A percentile compares a stretch with the other conserved stretches of the same genome.
Conservation (phyloP, 1,139 yeast species). For the Candida dubliniensis region DNA sequence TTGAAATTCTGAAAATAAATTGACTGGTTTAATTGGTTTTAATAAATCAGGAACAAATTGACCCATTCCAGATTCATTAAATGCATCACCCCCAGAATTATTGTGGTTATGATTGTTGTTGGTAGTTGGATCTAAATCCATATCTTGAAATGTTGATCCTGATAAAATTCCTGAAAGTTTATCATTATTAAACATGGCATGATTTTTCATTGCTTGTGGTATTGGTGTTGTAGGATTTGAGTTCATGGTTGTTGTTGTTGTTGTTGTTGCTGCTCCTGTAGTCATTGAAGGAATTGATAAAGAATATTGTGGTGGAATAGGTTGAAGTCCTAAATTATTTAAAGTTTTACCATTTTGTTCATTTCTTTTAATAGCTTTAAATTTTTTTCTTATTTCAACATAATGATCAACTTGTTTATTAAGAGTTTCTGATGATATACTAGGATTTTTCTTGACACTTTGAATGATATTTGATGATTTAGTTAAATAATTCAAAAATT, state of each 20-base stretch:
- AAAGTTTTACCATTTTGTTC: conserved; percentile 8
- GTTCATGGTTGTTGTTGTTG: background rate
- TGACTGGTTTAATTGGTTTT: conserved; percentile 22
- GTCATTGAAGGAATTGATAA: too few species aligned
- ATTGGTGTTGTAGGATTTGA: too few species aligned
- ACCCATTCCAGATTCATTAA: background rate
- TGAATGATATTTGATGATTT: conserved; percentile 42
- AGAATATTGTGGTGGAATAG: conserved; percentile 2
- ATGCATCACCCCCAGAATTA: background rate
- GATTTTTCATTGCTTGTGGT: background rate
- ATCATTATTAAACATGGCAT: conserved; percentile 1
- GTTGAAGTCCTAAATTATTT: conserved; percentile 2
- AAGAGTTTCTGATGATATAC: conserved; percentile 18
- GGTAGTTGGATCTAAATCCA: conserved; percentile 1
- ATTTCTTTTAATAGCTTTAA: conserved; percentile 21
- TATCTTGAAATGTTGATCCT: conserved; percentile 5
- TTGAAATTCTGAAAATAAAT: conserved; percentile 18
- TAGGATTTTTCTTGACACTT: conserved; percentile 37
- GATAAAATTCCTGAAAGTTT: conserved; percentile 5
- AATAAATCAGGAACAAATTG: conserved; percentile 23
- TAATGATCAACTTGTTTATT: conserved; percentile 40
- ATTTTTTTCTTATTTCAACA: conserved; percentile 29
- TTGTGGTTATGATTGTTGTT: conserved; percentile 4
- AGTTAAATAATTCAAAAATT: conserved; percentile 41
- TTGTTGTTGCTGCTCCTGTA: background rate